A percentile compares a stretch with the other conserved stretches of the same genome.
These are phyloP conservation scores for Vaucheria bursata DNA, from an alignment of 352 stramenopile genomes.

Conservation along the genomic window DNA sequence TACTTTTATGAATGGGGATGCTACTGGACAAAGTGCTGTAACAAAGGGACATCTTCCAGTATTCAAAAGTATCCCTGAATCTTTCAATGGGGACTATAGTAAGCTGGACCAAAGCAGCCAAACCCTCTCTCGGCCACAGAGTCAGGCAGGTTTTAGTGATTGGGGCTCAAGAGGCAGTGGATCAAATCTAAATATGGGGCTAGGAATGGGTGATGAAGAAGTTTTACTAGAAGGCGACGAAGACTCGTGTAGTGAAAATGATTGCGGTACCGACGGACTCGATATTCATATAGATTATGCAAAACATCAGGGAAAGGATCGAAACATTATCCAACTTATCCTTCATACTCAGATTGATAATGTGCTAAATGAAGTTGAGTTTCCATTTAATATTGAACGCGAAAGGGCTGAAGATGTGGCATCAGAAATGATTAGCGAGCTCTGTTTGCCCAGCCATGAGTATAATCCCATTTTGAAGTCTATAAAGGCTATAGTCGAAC, in stretches of 20 bases:
- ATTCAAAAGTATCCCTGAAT: too few relatives aligned
- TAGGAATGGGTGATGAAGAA: neutral
- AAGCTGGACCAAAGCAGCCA: neutral
- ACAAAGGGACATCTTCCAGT: too few relatives aligned
- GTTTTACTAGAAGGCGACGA: neutral
- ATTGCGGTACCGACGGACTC: neutral
- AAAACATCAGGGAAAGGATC: conserved; percentile 26
- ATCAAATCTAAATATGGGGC: neutral
- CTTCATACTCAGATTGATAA: conserved; percentile 41
- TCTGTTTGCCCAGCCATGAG: conserved; percentile 30
- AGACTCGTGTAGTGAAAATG: neutral
- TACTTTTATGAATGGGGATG: neutral
- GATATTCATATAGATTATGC: conserved; percentile 39
- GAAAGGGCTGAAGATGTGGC: conserved; percentile 32
- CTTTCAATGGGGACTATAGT: neutral
- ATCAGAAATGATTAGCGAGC: conserved; percentile 36
- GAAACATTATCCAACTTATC: conserved; percentile 38
- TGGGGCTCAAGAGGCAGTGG: neutral
- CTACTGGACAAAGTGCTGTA: neutral
- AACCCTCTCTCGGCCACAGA: neutral
- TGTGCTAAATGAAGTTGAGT: conserved; percentile 42
- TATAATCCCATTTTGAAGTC: conserved; percentile 26
- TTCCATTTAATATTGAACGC: conserved; percentile 39
- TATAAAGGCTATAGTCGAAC: conserved; percentile 29
- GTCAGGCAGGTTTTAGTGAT: neutral